Percentiles rank a stretch among this genome's conserved stretches.
These are phyloP conservation scores for Parafenestella ontariensis DNA, from an alignment of 2,329 filamentous ascomycete genomes.

Conservation along the genomic window DNA sequence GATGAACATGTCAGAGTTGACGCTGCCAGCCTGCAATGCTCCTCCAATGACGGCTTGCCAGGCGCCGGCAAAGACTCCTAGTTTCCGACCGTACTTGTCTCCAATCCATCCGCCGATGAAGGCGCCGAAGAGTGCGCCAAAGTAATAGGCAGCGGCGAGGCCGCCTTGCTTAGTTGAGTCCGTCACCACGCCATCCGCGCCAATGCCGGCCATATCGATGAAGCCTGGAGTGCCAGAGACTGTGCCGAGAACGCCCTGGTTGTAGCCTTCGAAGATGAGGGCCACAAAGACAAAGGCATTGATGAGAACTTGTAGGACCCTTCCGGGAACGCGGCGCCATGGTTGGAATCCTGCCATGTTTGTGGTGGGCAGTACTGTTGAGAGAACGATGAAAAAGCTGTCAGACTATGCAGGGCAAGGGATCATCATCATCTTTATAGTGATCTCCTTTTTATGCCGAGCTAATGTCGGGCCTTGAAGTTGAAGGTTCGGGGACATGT, in stretches of 20 bases:
- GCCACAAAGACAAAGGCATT: slow-evolving; percentile 5
- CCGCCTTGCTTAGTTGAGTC: slow-evolving; percentile 4
- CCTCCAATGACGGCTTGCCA: slow-evolving; percentile 55
- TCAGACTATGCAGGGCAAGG: background rate
- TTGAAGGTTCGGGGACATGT: background rate
- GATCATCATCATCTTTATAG: background rate
- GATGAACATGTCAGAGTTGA: slow-evolving; percentile 59
- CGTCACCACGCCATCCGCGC: slow-evolving; percentile 18
- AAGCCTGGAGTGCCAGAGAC: slow-evolving; percentile 12
- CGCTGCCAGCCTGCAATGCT: slow-evolving; percentile 62
- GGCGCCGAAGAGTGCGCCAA: slow-evolving; percentile 8
- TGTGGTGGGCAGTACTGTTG: background rate
- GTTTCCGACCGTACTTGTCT: slow-evolving; percentile 13
- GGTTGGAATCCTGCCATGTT: background rate
- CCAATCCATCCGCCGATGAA: slow-evolving; percentile 15
- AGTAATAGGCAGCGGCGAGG: slow-evolving; percentile 11
- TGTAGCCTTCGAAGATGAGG: slow-evolving; percentile 24
- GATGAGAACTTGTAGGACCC: background rate
- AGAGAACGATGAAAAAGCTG: background rate
- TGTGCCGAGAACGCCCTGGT: slow-evolving; percentile 32
- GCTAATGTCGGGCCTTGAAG: background rate
- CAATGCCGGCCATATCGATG: slow-evolving; percentile 9
- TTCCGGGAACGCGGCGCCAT: background rate
- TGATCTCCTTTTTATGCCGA: too few relatives aligned
- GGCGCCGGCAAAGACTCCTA: slow-evolving; percentile 14